Base-by-base conservation (phyloP, 208 protist species). In the Leptomonas pyrrhocoris region DNA sequence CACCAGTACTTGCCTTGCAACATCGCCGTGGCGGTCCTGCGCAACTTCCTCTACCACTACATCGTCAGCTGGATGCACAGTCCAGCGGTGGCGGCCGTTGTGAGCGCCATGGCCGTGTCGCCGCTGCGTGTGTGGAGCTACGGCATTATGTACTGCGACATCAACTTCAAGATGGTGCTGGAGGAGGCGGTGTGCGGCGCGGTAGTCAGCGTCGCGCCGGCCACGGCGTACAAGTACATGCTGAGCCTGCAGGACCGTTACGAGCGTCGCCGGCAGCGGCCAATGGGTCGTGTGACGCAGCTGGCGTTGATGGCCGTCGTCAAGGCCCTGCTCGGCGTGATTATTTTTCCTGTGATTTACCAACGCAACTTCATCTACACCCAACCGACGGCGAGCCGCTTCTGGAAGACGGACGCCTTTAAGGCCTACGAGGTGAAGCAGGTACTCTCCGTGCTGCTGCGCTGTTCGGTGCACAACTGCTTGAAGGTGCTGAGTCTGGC, bases 111-210 rank as follows among this genome's bases (percentile, higher is more conserved):
- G 30, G 54, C 68, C n/a, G 64, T 74, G 30, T 43, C 85, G 8
- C 90, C 90, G 15, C 68, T 95, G 21, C 85, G 87, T 16, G 68
- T 95, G 45, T 68, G 88, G 67, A 73, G 81, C 31, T 90, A 90
- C 68, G 86, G 86, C 25, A 83, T 84, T 30, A 64, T 61, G 25
- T 88, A 84, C 79, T 71, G 60, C 51, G 67, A 81, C 45, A 79
- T 92, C 21, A 90, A 86, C 67, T 90, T 85, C 73, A 88, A 86
- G 66, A 62, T 84, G 9, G 34, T 95, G 36, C 70, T 93, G 53
- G 80, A 91, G 53, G 85, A 93, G 69, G 78, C 74, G 11, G 68
- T 93, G 40, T 77, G 81, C 56, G 78, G 80, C 42, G 79, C 79
- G 13, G 79, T 82, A 6, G 74, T 84, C 18, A 74, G 80, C 42